Conservation (phyloP, 441 rosid species). For the Sinapis alba region DNA sequence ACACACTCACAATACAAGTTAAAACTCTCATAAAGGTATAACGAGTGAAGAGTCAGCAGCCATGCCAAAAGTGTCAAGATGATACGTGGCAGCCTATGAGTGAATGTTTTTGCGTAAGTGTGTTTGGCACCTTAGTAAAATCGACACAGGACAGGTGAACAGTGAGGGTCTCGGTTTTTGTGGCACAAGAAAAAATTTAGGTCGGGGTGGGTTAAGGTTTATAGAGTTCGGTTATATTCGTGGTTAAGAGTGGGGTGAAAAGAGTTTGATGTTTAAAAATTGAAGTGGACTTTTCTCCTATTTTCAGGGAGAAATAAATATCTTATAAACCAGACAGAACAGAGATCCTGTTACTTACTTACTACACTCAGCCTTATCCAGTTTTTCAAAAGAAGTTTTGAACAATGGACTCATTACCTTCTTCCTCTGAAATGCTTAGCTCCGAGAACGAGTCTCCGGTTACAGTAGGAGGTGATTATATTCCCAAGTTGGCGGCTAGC, state of each 20-base stretch:
- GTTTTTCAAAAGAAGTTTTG: background rate
- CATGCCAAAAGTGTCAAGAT: background rate
- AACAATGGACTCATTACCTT: slow-evolving; percentile 24
- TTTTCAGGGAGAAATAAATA: background rate
- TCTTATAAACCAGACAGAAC: background rate
- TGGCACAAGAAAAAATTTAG: too few relatives aligned
- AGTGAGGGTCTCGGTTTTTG: too few relatives aligned
- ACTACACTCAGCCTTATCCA: slow-evolving; percentile 18
- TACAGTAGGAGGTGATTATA: background rate
- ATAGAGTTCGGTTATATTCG: too few relatives aligned
- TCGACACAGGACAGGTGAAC: too few relatives aligned
- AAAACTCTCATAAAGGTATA: background rate
- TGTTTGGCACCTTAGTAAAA: too few relatives aligned
- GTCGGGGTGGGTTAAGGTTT: too few relatives aligned
- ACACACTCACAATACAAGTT: slow-evolving; percentile 4
- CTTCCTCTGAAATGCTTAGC: slow-evolving; percentile 21
- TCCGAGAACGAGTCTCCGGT: slow-evolving; percentile 24
- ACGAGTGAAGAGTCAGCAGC: slow-evolving; percentile 30
- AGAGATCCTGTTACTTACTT: background rate
- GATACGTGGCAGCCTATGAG: background rate
- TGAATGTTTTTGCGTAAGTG: background rate
- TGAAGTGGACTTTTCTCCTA: too few relatives aligned
- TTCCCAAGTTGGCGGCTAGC: slow-evolving; percentile 29
- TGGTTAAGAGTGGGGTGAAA: too few relatives aligned
- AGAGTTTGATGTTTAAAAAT: too few relatives aligned